Base-by-base conservation (phyloP, 2,329 filamentous ascomycete genomes). In the Fusarium virguliforme region DNA sequence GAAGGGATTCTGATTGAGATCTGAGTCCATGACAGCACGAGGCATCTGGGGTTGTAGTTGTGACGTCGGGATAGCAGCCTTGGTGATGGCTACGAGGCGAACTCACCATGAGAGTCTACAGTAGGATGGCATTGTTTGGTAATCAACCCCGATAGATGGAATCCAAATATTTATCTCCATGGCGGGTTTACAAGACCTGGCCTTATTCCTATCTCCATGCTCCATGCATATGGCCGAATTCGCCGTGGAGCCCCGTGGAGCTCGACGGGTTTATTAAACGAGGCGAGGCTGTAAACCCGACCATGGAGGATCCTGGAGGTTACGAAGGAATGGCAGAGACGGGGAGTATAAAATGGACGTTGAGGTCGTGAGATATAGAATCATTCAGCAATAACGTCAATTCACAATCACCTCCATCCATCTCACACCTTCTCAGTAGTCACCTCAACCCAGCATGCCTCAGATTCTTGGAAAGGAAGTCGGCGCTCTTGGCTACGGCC, bases 401-500 rank as follows among this genome's bases (percentile, higher is more conserved):
- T 54, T n/a, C 5, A 24, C 8, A 53, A 32, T 1, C 8, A 12
- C 8, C 48, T 8, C 32, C 26, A 18, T 4, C 15, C n/a, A 50
- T 10, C 15, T 3, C 8, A 18, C 48, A 28, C 24, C 51, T 37
- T n/a, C 4, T 22, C n/a, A 28, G n/a, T 9, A 37, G 12, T 3
- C 26, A 60, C 46, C 37, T 22, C 18, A 41, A 18, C 6, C 8
- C 51, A 73, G 37, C 8, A 77, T 77, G 75, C 30, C 62, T 58
- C 63, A 70, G 8, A 75, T 85, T 62, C 75, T 82, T 26, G 82
- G 82, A 70, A 84, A 83, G 68, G 75, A 82, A 73, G 79, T 89
- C 55, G 85, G 86, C 60, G 75, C 79, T 34, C 85, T 85, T 50
- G 88, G 87, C 76, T 87, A 83, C 72, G 87, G 87, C 69, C 81